Conservation (phyloP, 176 grass and related monocot genomes). For the Carex parvula region DNA sequence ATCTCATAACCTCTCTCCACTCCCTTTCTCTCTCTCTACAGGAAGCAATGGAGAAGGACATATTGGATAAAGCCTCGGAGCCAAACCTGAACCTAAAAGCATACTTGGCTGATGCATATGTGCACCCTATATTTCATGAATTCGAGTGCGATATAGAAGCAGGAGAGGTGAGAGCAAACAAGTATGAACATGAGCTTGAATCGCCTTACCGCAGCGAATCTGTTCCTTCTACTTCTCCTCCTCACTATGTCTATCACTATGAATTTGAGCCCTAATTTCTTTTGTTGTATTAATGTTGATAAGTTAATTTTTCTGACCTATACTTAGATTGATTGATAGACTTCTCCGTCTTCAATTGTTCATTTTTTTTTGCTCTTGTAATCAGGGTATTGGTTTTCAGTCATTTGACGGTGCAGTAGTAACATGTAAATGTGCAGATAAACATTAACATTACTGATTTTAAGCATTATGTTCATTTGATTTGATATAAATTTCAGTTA, state of each 20-base stretch:
- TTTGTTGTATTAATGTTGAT: neutral
- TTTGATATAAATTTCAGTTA: neutral
- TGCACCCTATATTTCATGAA: constrained; percentile 82
- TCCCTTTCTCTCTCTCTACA: constrained; percentile 17
- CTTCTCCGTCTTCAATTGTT: neutral
- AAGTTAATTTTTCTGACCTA: neutral
- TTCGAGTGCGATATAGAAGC: constrained; percentile 40
- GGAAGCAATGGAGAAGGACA: constrained; percentile 96
- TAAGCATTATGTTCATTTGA: neutral
- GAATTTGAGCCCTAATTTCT: constrained; percentile 47
- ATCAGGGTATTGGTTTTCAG: neutral
- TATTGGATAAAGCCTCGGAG: constrained; percentile 59
- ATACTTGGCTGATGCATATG: constrained; percentile 74
- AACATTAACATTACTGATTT: neutral
- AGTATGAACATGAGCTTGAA: constrained; percentile 17
- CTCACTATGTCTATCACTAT: constrained; percentile 68
- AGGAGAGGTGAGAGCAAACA: constrained; percentile 56
- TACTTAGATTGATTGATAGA: constrained; percentile 5
- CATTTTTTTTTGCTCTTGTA: neutral
- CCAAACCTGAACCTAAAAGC: constrained; percentile 77
- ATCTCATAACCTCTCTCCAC: neutral
- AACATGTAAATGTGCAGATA: constrained; percentile 12
- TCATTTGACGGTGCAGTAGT: neutral
- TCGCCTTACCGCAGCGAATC: constrained; percentile 8
- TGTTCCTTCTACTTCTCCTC: constrained; percentile 21